These are phyloP conservation scores for Didymella arachidicola DNA, from an alignment of 2,329 filamentous ascomycete species.

Conservation along the genomic window DNA sequence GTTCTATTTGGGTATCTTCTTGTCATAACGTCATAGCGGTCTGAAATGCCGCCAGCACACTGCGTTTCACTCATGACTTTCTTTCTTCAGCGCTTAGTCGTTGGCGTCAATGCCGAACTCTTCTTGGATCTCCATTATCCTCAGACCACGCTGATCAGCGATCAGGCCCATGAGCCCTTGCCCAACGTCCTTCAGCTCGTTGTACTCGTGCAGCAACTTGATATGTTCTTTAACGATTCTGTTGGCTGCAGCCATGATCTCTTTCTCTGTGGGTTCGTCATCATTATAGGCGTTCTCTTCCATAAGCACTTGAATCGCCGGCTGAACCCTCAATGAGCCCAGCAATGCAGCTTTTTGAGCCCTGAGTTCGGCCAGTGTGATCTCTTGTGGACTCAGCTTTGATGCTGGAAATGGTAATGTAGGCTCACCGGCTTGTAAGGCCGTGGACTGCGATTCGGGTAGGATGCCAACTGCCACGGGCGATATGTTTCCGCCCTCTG, in stretches of 20 bases:
- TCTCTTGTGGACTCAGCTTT: constrained; percentile 52
- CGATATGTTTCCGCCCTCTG: too few relatives aligned
- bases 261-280: constrained; percentile 41
- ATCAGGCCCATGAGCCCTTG: constrained; percentile 72
- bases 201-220: constrained; percentile 71
- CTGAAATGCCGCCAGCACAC: neutral
- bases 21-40: neutral
- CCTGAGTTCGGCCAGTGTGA: constrained; percentile 58
- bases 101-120: constrained; percentile 56
- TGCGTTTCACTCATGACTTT: neutral
- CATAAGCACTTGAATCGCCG: constrained; percentile 47
- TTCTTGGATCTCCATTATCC: constrained; percentile 59
- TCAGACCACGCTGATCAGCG: constrained; percentile 68
- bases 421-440: constrained; percentile 5
- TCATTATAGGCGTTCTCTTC: constrained; percentile 31
- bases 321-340: constrained; percentile 38
- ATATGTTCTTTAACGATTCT: constrained; percentile 69
- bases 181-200: constrained; percentile 74
- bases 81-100: constrained; percentile 49
- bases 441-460: neutral
- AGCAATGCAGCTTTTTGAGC: constrained; percentile 52
- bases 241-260: constrained; percentile 55
- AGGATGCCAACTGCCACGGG: neutral
- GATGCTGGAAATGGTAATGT: neutral
- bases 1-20: neutral